These are phyloP conservation scores for Alternaria novae-zelandiae DNA, from an alignment of 2,329 filamentous ascomycete species.

Conservation along the genomic window DNA sequence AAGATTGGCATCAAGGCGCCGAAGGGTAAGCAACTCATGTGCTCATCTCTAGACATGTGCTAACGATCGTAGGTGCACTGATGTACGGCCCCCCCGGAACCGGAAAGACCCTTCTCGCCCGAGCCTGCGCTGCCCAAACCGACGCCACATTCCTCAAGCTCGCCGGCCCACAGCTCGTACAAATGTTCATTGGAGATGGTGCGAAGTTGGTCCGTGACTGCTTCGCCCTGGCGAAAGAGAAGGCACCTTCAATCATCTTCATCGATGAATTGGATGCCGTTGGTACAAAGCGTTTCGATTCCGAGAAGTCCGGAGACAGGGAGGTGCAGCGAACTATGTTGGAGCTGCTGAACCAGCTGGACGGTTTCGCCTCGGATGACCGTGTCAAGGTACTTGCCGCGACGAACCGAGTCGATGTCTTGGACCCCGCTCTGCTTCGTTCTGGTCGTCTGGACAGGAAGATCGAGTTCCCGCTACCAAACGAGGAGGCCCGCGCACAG, in stretches of 20 bases:
- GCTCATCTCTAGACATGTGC: not conserved
- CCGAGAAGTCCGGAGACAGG: constrained; percentile 95
- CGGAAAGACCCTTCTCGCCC: constrained; percentile 88
- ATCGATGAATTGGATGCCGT: constrained; percentile 98
- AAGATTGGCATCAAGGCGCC: constrained; percentile 99
- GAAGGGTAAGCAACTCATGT: constrained; percentile 71
- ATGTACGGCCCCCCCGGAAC: constrained; percentile 97
- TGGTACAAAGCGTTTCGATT: constrained; percentile 99
- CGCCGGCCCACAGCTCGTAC: constrained; percentile 93
- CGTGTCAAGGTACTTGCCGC: constrained; percentile 95
- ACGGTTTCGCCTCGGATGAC: constrained; percentile 96
- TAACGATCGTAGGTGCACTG: constrained; percentile 69
- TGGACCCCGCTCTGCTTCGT: constrained; percentile 88
- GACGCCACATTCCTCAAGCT: constrained; percentile 99
- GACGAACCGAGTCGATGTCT: constrained; percentile 91
- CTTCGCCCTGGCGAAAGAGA: constrained; percentile 97
- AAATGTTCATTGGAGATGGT: constrained; percentile 99
- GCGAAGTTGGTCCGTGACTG: constrained; percentile 97
- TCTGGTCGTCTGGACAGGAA: constrained; percentile 94
- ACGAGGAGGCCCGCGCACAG: constrained; percentile 95
- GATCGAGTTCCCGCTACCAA: constrained; percentile 97
- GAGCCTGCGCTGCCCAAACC: constrained; percentile 96
- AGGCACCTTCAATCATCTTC: constrained; percentile 98
- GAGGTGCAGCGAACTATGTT: constrained; percentile 99
- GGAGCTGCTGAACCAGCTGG: constrained; percentile 96